Percentiles rank a stretch among this genome's conserved stretches.
phyloP scores from a whole-genome alignment of 2,329 filamentous ascomycete genomes.

The Hypoxylon rubiginosum region DNA sequence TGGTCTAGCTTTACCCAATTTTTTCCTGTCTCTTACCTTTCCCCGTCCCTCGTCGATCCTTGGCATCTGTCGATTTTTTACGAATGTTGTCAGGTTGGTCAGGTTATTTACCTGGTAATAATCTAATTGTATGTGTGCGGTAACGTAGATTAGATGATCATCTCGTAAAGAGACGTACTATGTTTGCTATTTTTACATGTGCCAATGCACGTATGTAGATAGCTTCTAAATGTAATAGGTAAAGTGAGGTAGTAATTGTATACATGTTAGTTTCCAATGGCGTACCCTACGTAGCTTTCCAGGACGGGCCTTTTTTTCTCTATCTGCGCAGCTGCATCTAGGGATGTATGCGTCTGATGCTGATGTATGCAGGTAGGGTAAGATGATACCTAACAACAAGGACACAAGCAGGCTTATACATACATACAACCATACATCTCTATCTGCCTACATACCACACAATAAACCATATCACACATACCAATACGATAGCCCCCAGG shows the following conservation, averaged over 20 bases:
- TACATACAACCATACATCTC: no score
- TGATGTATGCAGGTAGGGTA: slow-evolving; percentile 25
- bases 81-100: not conserved
- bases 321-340: not conserved
- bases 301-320: slow-evolving; percentile 7
- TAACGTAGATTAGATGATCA: not conserved
- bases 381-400: slow-evolving; percentile 26
- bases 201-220: slow-evolving; percentile 1
- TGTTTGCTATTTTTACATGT: not conserved
- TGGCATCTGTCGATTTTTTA: not conserved
- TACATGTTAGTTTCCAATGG: not conserved
- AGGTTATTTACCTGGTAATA: not conserved
- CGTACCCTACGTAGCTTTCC: not conserved
- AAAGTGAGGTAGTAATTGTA: not conserved
- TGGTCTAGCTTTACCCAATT: not conserved
- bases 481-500: not conserved
- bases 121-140: no score
- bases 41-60: not conserved
- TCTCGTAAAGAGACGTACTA: not conserved
- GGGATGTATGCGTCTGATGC: not conserved
- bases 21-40: not conserved
- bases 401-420: slow-evolving; percentile 6
- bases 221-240: not conserved
- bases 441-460: no score
- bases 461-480: slow-evolving; percentile 2